Percentiles rank a stretch among this genome's conserved stretches.
These are phyloP conservation scores for Ascochyta lentis DNA, from an alignment of 2,329 filamentous ascomycete species.

Conservation along the genomic window DNA sequence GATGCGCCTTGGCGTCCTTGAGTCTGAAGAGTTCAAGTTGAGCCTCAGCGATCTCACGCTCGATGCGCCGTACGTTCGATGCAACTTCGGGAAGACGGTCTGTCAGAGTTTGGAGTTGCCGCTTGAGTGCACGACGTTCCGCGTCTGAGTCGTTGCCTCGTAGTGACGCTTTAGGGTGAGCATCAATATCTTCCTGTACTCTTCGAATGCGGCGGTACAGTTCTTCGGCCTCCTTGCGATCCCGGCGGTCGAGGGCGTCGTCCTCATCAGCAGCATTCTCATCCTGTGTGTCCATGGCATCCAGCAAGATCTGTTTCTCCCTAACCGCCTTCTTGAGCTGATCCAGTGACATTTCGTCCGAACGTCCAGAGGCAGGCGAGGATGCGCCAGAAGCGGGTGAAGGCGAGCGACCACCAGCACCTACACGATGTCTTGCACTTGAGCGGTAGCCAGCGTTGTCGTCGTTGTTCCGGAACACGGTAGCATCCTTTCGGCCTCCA, in stretches of 20 bases:
- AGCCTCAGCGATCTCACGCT: slow-evolving; percentile 91
- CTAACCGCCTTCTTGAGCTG: slow-evolving; percentile 91
- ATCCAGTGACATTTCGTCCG: slow-evolving; percentile 84
- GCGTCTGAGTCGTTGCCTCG: slow-evolving; percentile 77
- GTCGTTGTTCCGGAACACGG: slow-evolving; percentile 95
- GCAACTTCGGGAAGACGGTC: slow-evolving; percentile 92
- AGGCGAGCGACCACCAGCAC: slow-evolving; percentile 71
- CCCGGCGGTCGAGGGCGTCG: slow-evolving; percentile 86
- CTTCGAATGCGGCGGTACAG: slow-evolving; percentile 90
- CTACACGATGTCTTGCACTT: slow-evolving; percentile 86
- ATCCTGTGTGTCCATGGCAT: slow-evolving; percentile 96
- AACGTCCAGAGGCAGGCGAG: slow-evolving; percentile 63
- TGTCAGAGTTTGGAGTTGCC: slow-evolving; percentile 85
- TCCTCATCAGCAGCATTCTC: slow-evolving; percentile 90
- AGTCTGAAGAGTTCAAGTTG: slow-evolving; percentile 91
- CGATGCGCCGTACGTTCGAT: slow-evolving; percentile 87
- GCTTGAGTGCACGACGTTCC: slow-evolving; percentile 82
- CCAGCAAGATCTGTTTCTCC: slow-evolving; percentile 91
- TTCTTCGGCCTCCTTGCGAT: slow-evolving; percentile 91
- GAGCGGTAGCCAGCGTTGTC: slow-evolving; percentile 90
- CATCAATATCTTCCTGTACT: slow-evolving; percentile 93
- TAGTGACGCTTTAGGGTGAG: slow-evolving; percentile 77
- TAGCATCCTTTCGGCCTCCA: slow-evolving; percentile 84
- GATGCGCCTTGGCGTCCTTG: slow-evolving; percentile 90
- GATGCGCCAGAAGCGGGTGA: slow-evolving; percentile 70